These are phyloP conservation scores for Gossypioides kirkii DNA, from an alignment of 345 rosid species.

Conservation along the genomic window DNA sequence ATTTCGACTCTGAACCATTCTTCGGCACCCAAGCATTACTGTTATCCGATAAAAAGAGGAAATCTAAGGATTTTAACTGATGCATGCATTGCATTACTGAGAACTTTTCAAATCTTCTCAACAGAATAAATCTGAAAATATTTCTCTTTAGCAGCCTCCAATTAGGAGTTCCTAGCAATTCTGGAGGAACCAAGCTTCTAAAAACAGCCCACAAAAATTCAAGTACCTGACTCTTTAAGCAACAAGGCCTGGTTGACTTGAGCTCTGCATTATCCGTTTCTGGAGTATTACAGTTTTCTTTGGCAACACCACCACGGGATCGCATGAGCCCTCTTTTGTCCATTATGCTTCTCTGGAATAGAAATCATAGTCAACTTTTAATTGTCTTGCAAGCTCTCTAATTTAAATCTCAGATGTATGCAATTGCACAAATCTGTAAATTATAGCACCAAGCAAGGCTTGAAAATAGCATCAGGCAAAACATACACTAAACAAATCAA, in stretches of 20 bases:
- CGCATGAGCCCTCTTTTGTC: conserved; percentile 11
- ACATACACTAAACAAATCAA: background rate
- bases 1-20: conserved; percentile 15
- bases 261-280: conserved; percentile 18
- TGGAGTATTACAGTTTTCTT: conserved; percentile 10
- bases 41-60: conserved; percentile 44
- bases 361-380: conserved; percentile 10
- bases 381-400: background rate
- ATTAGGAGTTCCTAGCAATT: conserved; percentile 66
- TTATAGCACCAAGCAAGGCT: background rate
- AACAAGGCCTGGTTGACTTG: conserved; percentile 35
- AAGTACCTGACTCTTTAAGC: conserved; percentile 60
- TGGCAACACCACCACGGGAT: conserved; percentile 15
- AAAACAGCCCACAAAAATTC: conserved; percentile 82
- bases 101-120: conserved; percentile 66
- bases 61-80: conserved; percentile 45
- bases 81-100: conserved; percentile 56
- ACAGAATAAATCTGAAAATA: conserved; percentile 54
- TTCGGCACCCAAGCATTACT: conserved; percentile 24
- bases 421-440: background rate
- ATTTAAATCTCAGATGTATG: background rate
- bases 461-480: background rate
- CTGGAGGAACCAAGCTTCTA: conserved; percentile 60
- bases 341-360: conserved; percentile 30
- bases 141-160: conserved; percentile 63